Evolutionary conservation across 768 basidiomycete species (phyloP), one percentile per base, ranked within the genome.

Genomic region (Chalciporus chontae): DNA sequence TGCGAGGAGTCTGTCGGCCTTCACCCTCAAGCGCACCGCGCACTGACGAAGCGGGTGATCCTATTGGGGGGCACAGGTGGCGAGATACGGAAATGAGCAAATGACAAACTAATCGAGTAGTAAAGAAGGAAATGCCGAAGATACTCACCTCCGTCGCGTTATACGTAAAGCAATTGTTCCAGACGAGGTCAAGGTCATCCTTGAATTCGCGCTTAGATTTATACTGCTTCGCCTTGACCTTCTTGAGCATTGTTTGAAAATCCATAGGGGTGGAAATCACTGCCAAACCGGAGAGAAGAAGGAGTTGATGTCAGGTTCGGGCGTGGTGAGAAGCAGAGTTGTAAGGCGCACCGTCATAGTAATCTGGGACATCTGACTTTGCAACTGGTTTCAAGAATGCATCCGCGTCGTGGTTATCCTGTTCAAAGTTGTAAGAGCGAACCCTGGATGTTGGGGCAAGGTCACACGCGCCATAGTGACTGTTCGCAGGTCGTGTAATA

Each of bases 251-350:
- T 0, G 94, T 89, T 53, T 84, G 84, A 39, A 98, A 76, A 73
- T 99, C 96, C 96, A 99, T 99, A 5, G 96, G 94, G 54, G 84
- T 84, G 48, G 85, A 72, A 67, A 99, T 96, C 58, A 95, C 96
- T 98, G 62, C 5, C 10, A 18, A 57, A 31, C 43, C 15, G 48
- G 17, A 40, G 40, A 13, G n/a, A 5, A 36, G 5, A 19, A 40
- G 13, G 9, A 18, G 18, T 27, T 13, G 29, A 7, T 14, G 34
- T 45, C 34, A 53, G 58, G 50, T 51, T 29, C 45, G 17, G 36
- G 40, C 29, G 38, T 1, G 40, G 31, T 40, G 32, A 27, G 29
- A 47, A 38, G 45, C 39, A 1, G 10, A 41, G 49, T 32, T 32
- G 47, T 11, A 41, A 38, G 11, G 72, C 85, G 51, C 54, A 92